Conservation (phyloP, 129 eudicot genomes). For the Centella asiatica region DNA sequence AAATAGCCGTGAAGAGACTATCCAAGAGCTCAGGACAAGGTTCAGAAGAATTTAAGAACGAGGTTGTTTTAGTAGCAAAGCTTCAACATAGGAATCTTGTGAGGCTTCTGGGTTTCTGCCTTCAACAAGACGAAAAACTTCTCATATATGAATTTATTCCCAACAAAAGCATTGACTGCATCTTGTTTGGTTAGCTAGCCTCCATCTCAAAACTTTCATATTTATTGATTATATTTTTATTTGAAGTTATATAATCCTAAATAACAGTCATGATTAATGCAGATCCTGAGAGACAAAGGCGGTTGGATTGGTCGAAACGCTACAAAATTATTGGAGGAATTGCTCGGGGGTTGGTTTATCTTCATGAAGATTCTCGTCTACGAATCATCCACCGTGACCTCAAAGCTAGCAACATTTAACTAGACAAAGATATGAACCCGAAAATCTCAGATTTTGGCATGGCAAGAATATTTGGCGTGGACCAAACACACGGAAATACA, state of each 20-base stretch:
- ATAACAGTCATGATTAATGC: not conserved
- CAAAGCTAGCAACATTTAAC: slow-evolving; percentile 25
- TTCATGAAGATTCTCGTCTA: slow-evolving; percentile 32
- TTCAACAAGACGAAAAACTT: slow-evolving; percentile 14
- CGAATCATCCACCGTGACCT: slow-evolving; percentile 27
- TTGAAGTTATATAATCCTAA: not conserved
- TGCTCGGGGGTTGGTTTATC: slow-evolving; percentile 26
- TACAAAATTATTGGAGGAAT: slow-evolving; percentile 22
- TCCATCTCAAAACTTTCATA: not conserved
- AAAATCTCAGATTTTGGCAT: slow-evolving; percentile 35
- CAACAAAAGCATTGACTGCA: slow-evolving; percentile 19
- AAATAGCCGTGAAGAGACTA: slow-evolving; percentile 24
- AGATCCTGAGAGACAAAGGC: slow-evolving; percentile 14
- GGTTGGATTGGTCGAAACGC: slow-evolving; percentile 18
- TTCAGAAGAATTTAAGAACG: slow-evolving; percentile 13
- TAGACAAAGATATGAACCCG: slow-evolving; percentile 20
- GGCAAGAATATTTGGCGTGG: slow-evolving; percentile 16
- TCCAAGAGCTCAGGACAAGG: slow-evolving; percentile 19
- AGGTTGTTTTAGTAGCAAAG: slow-evolving; percentile 20
- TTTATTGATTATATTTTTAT: not conserved
- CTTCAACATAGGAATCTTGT: slow-evolving; percentile 29
- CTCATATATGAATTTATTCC: slow-evolving; percentile 22
- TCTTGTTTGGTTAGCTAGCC: slow-evolving; percentile 18
- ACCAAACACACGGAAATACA: slow-evolving; percentile 18
- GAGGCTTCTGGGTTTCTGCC: slow-evolving; percentile 22